phyloP scores from a whole-genome alignment of 2,329 filamentous ascomycete genomes.

The Penicillium sp. region DNA sequence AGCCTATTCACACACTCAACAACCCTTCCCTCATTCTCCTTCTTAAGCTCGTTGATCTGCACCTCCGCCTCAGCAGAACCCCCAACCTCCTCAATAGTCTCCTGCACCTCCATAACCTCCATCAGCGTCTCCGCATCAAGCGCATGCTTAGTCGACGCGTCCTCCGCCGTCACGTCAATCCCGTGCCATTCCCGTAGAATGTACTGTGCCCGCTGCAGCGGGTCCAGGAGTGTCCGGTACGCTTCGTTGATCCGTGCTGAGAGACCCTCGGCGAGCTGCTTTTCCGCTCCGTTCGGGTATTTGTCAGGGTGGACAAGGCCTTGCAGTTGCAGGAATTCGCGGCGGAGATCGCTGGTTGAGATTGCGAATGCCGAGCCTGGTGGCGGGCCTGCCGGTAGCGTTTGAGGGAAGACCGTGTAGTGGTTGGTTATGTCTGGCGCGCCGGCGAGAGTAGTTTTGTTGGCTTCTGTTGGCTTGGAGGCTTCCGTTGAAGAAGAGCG shows the following conservation, averaged over 20 bases:
- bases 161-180: slow-evolving; percentile 63
- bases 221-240: slow-evolving; percentile 72
- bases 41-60: slow-evolving; percentile 56
- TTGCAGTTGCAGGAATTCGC: slow-evolving; percentile 81
- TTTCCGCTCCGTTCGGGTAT: slow-evolving; percentile 42
- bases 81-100: slow-evolving; percentile 59
- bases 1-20: slow-evolving; percentile 53
- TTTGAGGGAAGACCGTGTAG: slow-evolving; percentile 80
- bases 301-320: slow-evolving; percentile 42
- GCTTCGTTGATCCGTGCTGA: slow-evolving; percentile 83
- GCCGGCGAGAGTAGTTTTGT: slow-evolving; percentile 9
- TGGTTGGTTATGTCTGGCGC: slow-evolving; percentile 48
- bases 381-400: slow-evolving; percentile 68
- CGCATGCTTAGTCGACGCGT: slow-evolving; percentile 62
- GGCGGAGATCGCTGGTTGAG: slow-evolving; percentile 59
- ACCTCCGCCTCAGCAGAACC: slow-evolving; percentile 45
- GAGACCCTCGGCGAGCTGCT: slow-evolving; percentile 61
- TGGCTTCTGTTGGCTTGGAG: background rate
- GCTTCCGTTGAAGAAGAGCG: slow-evolving; percentile 18
- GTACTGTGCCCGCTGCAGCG: slow-evolving; percentile 79
- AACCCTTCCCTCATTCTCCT: slow-evolving; percentile 61
- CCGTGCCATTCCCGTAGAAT: slow-evolving; percentile 59
- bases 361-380: slow-evolving; percentile 68
- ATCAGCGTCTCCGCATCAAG: slow-evolving; percentile 66
- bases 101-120: slow-evolving; percentile 74